Base-by-base conservation (phyloP, 164 flowering plant genomes). In the Tetracentron sinense region DNA sequence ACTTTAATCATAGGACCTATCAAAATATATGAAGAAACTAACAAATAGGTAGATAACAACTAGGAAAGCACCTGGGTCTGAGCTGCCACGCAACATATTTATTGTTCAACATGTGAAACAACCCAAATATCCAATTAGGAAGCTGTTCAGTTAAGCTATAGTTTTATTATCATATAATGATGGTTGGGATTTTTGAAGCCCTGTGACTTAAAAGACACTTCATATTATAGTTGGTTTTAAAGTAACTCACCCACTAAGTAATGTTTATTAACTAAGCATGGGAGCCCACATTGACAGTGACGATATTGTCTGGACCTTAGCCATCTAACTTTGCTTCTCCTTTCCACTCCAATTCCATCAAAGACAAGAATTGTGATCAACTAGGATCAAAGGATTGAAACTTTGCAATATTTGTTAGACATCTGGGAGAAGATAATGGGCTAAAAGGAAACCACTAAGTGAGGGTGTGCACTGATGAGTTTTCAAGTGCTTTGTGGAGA, bases 131-230 rank as follows among this genome's bases (percentile, higher is more conserved):
- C 19, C 19, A 49, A 31, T 56, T 7, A 60, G 23, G 21, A 20
- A 6, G 22, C 21, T 60, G 27, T 57, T 33, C 19, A 20, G 25
- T 35, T 52, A 35, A 62, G 48, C 22, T 51, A 52, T 55, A 42
- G 51, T 64, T 38, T 55, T 42, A 54, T 64, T 55, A 42, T 7
- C 23, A 52, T 28, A 38, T 15, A 23, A 54, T 42, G 59, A 67
- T 54, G 54, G 47, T 42, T 52, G 60, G 19, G 57, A 65, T 54
- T 42, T 16, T 33, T 68, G 8, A 23, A 56, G 64, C 27, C 67
- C 47, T 76, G 54, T 62, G 71, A 66, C 80, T 77, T 74, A 35
- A 61, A 49, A 6, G 17, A 54, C 48, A 77, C 72, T 77, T 58
- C 50, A 57, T 51, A 23, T 51, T 6, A 57, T 19, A 61, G 67